These are phyloP conservation scores for Moesziomyces antarcticus DNA, from an alignment of 1,284 basidiomycete species.

Conservation along the genomic window DNA sequence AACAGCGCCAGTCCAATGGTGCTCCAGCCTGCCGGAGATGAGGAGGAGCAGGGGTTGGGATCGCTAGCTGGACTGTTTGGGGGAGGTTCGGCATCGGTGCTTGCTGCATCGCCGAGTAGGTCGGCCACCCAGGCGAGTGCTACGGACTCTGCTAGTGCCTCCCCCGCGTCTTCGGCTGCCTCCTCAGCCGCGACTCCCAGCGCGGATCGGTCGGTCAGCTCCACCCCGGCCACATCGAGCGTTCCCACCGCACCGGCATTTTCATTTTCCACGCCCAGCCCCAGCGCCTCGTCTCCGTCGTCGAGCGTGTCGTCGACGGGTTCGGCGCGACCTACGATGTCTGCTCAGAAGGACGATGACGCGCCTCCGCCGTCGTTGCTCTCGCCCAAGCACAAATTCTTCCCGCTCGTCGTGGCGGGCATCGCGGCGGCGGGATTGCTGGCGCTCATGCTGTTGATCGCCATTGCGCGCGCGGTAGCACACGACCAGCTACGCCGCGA, in stretches of 20 bases:
- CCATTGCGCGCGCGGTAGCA: slow-evolving; percentile 31
- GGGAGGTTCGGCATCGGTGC: slow-evolving; percentile 8
- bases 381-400: slow-evolving; percentile 41
- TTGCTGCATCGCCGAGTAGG: slow-evolving; percentile 6
- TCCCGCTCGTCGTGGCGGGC: slow-evolving; percentile 46
- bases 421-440: slow-evolving; percentile 27
- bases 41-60: not conserved
- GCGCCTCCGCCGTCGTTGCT: slow-evolving; percentile 4
- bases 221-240: slow-evolving; percentile 3
- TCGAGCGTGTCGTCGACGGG: not conserved
- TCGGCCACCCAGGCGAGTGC: not conserved
- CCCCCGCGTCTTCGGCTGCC: not conserved
- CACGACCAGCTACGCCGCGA: slow-evolving; percentile 37
- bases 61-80: not conserved
- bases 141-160: not conserved
- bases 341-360: not conserved
- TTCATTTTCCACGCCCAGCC: slow-evolving; percentile 1
- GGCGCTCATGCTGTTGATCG: slow-evolving; percentile 44
- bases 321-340: not conserved
- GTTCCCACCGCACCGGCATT: slow-evolving; percentile 4
- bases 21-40: not conserved
- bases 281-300: slow-evolving; percentile 3
- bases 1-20: not conserved
- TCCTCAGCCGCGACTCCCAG: not conserved
- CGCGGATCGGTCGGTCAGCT: not conserved